Evolutionary conservation across 108 stramenopile species (phyloP), one percentile per base, ranked within the genome.

Genomic region (Seminavis robusta): DNA sequence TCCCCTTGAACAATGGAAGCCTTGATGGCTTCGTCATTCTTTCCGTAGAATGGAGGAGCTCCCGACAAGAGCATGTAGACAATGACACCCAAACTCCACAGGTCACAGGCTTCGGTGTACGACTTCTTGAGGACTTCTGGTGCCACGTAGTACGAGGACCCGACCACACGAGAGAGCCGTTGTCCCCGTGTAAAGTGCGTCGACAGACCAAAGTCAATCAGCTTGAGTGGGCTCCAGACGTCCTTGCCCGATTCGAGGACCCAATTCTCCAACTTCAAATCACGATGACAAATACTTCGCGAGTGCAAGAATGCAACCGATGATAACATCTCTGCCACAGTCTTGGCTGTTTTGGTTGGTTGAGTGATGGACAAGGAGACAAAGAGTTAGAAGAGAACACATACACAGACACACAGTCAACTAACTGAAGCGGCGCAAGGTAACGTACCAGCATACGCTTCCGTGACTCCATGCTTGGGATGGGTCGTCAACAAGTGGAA

Each of bases 41-140:
- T 85, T 56, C 94, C 94, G 55, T 89, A 92, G 60, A 96, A 96
- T 2, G 95, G 95, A 27, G 93, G 91, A 32, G 91, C 89, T n/a
- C 93, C 93, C 45, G 75, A 76, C 11, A 96, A 63, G 17, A 96
- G 60, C 91, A 96, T 91, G 84, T 92, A 96, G 26, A 88, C 89
- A 65, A 93, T 93, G 36, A 96, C 92, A 19, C 95, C 97, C 32
- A 98, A 65, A 49, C 82, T 81, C 97, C 97, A 98, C 31, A 98
- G 59, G 54, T 98, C 97, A 56, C 97, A 98, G 6, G 89, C 86
- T 56, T 90, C 84, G 16, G 95, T 96, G 80, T 98, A 98, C 19
- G 85, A 90, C 53, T 96, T 95, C 76, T 94, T 94, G 41, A 99
- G 59, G 21, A 98, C 96, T 77, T 99, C 97, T 5, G 98, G 98